These are phyloP conservation scores for Wallacemonas sp. DNA, from an alignment of 208 protist species.

Conservation along the genomic window DNA sequence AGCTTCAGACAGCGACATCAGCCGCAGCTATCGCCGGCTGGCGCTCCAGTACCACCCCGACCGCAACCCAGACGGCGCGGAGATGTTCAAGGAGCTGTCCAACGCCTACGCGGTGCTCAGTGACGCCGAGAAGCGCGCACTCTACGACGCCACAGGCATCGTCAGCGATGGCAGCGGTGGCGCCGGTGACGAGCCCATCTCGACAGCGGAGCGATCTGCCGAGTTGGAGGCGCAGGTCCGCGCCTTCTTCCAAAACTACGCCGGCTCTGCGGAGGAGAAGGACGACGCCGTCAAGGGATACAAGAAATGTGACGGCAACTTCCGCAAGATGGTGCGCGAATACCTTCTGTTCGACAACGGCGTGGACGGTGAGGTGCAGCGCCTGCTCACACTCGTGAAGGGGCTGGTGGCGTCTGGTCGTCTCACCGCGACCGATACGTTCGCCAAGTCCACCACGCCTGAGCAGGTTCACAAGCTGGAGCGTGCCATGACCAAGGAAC, in stretches of 20 bases:
- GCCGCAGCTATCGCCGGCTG: conserved; percentile 69
- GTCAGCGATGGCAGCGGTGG: conserved; percentile 26
- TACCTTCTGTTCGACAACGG: conserved; percentile 83
- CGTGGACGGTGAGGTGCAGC: conserved; percentile 46
- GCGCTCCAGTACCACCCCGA: conserved; percentile 90
- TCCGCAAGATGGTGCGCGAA: conserved; percentile 68
- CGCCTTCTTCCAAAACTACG: conserved; percentile 75
- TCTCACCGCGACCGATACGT: conserved; percentile 34
- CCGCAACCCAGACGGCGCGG: conserved; percentile 76
- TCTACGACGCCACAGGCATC: conserved; percentile 95
- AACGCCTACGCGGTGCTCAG: conserved; percentile 97
- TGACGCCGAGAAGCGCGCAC: conserved; percentile 91
- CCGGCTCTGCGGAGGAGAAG: conserved; percentile 66
- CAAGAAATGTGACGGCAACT: conserved; percentile 68
- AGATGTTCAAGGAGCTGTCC: conserved; percentile 90
- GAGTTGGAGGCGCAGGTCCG: conserved; percentile 65
- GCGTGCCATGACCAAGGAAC: conserved; percentile 48
- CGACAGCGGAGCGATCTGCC: conserved; percentile 52
- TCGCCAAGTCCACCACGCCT: conserved; percentile 39
- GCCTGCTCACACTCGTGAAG: conserved; percentile 44
- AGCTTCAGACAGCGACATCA: conserved; percentile 47
- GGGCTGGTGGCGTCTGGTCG: conserved; percentile 33
- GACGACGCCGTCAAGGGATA: conserved; percentile 57
- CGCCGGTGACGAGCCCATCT: conserved; percentile 8
- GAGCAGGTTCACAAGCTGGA: conserved; percentile 42